Percentiles rank a stretch among this genome's conserved stretches.
These are phyloP conservation scores for Ophiostoma sp. DNA, from an alignment of 2,329 filamentous ascomycete genomes.

Conservation along the genomic window DNA sequence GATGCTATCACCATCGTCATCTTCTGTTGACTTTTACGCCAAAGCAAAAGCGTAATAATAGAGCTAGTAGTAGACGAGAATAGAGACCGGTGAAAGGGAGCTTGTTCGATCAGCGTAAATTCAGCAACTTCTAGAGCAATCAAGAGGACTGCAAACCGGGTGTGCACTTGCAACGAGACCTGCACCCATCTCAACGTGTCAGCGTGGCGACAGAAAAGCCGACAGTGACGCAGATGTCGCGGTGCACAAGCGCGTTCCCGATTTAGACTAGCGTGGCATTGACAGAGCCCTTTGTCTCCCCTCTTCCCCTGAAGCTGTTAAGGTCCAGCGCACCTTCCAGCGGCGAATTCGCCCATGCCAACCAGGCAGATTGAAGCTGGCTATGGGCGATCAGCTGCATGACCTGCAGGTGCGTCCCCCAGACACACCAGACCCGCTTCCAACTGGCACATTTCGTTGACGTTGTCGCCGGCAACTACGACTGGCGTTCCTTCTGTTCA, in stretches of 20 bases:
- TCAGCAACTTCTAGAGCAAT: neutral
- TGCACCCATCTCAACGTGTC: neutral
- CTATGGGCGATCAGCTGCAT: neutral
- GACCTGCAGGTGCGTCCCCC: neutral
- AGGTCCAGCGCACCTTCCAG: neutral
- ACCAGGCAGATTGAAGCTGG: neutral
- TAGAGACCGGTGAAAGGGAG: neutral
- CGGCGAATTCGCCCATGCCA: neutral
- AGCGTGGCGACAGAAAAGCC: neutral
- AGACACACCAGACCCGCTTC: neutral
- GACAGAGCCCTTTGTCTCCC: neutral
- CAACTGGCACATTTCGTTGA: neutral
- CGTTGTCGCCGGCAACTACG: conserved; percentile 7
- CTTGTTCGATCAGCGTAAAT: too few species aligned
- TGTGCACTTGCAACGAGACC: neutral
- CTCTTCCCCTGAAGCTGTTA: neutral
- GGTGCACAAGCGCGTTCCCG: neutral
- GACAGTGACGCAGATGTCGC: conserved; percentile 3
- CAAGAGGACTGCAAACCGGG: neutral
- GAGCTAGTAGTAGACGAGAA: neutral
- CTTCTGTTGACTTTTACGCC: neutral
- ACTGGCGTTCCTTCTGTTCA: neutral
- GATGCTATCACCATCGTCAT: neutral
- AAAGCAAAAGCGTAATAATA: neutral
- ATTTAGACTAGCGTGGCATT: neutral